Conservation (phyloP, 2,329 filamentous ascomycete genomes). For the Aspergillus uvarum region DNA sequence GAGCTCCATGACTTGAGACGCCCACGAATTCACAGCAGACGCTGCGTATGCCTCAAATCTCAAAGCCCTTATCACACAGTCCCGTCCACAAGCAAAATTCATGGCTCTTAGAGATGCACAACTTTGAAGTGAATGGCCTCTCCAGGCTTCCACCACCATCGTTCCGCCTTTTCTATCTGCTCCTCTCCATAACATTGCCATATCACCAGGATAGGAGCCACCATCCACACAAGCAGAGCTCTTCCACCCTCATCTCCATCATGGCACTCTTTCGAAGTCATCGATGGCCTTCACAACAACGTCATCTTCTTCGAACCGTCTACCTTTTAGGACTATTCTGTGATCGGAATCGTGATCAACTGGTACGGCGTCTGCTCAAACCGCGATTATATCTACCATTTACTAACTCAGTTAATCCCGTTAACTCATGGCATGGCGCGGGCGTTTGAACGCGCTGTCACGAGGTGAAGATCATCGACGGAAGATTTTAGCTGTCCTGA, state of each 20-base stretch:
- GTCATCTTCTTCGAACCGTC: constrained; percentile 21
- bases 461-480: constrained; percentile 39
- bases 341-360: constrained; percentile 23
- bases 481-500: constrained; percentile 44
- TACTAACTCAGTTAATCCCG: constrained; percentile 38
- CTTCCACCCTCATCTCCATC: constrained; percentile 8
- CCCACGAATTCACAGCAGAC: background rate
- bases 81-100: background rate
- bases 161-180: background rate
- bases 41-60: background rate
- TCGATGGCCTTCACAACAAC: constrained; percentile 24
- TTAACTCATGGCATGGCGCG: constrained; percentile 36
- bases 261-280: constrained; percentile 25
- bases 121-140: background rate
- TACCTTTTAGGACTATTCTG: constrained; percentile 22
- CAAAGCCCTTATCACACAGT: background rate
- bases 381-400: constrained; percentile 35
- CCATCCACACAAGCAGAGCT: background rate
- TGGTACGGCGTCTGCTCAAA: constrained; percentile 42
- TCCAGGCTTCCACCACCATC: background rate
- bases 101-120: background rate
- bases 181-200: background rate
- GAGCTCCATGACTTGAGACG: background rate
- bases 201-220: background rate
- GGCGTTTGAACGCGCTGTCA: constrained; percentile 30